phyloP scores from a whole-genome alignment of 768 basidiomycete species.

The Kondoa malvinella region DNA sequence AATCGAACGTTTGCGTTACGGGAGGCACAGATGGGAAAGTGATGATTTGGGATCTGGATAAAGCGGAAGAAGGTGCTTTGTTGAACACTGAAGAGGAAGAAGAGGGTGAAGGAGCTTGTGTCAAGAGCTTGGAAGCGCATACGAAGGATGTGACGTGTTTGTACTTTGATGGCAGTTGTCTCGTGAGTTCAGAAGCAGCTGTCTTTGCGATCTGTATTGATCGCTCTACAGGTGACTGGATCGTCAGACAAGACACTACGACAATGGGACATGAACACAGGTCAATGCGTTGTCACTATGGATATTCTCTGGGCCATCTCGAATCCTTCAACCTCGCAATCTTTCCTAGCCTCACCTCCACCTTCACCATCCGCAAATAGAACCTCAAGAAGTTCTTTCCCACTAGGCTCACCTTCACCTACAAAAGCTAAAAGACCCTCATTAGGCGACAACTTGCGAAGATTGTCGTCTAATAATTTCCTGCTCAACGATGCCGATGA shows the following conservation, averaged over 20 bases:
- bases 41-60: slow-evolving; percentile 66
- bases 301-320: slow-evolving; percentile 99
- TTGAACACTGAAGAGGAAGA: neutral
- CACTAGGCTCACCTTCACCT: neutral
- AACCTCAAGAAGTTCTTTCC: neutral
- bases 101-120: slow-evolving; percentile 39
- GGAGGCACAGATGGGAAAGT: slow-evolving; percentile 75
- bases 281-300: slow-evolving; percentile 98
- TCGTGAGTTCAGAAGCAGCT: slow-evolving; percentile 43
- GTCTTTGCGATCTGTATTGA: slow-evolving; percentile 20
- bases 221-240: slow-evolving; percentile 59
- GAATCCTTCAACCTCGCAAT: slow-evolving; percentile 43
- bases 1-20: slow-evolving; percentile 74
- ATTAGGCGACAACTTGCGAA: neutral
- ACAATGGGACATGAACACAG: slow-evolving; percentile 93
- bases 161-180: slow-evolving; percentile 84
- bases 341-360: slow-evolving; percentile 18
- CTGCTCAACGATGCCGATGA: neutral
- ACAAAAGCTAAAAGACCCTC: neutral
- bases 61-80: slow-evolving; percentile 36
- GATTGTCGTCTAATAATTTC: slow-evolving; percentile 12
- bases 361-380: slow-evolving; percentile 19
- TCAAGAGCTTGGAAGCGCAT: slow-evolving; percentile 70
- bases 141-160: slow-evolving; percentile 79
- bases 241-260: slow-evolving; percentile 96